Percentiles rank a stretch among this genome's conserved stretches.
These are phyloP conservation scores for Colletotrichum sp. DNA, from an alignment of 2,329 filamentous ascomycete genomes.

Conservation along the genomic window DNA sequence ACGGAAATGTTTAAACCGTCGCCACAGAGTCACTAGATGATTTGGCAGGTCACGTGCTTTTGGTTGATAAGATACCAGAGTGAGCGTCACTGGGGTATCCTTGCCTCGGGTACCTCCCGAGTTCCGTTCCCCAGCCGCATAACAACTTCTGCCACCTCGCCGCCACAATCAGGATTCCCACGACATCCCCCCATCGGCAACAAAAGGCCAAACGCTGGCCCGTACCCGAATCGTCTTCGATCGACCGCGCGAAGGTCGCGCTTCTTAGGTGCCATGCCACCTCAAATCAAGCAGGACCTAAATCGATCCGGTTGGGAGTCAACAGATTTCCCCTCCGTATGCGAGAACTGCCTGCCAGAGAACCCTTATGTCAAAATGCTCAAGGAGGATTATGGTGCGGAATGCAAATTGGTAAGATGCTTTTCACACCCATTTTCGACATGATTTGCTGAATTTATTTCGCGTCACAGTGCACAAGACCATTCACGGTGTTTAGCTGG, in stretches of 20 bases:
- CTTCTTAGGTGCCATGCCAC: constrained; percentile 65
- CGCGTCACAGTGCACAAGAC: constrained; percentile 73
- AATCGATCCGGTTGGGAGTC: constrained; percentile 97
- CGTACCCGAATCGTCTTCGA: background rate
- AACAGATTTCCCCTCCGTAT: constrained; percentile 87
- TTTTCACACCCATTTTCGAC: background rate
- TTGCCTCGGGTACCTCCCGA: background rate
- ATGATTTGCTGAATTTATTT: constrained; percentile 22
- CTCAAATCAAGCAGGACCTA: constrained; percentile 94
- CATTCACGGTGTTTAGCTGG: constrained; percentile 96
- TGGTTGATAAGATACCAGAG: background rate
- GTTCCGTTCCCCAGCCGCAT: background rate
- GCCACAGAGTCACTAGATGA: background rate
- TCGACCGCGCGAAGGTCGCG: background rate
- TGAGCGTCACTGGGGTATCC: background rate
- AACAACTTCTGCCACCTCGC: background rate
- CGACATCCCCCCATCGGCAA: background rate
- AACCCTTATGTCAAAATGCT: constrained; percentile 99
- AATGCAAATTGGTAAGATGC: constrained; percentile 69
- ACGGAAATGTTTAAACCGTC: background rate
- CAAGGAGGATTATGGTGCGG: constrained; percentile 92
- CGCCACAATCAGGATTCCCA: background rate
- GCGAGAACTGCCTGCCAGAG: constrained; percentile 91
- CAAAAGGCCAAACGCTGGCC: background rate
- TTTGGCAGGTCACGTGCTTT: background rate